Evolutionary conservation across 1,284 basidiomycete genomes (phyloP), one percentile per base, ranked within the genome.

Genomic region (Gymnopus androsaceus): DNA sequence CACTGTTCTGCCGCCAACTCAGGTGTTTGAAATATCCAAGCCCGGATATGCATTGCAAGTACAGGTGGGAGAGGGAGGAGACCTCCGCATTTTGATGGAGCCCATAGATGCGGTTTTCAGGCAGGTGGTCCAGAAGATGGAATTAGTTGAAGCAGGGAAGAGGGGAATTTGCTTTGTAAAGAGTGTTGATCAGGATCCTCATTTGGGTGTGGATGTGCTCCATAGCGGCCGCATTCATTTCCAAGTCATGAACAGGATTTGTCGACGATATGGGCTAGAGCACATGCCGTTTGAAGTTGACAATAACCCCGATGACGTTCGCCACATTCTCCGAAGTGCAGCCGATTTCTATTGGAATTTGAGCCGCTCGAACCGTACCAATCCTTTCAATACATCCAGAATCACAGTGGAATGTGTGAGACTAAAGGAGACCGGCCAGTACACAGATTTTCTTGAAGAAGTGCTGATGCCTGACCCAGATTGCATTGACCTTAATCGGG

Each of bases 331-430:
- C 8, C 41, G 33, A 25, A 48, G 27, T 21, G 57, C 57, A 23
- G 57, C 57, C 23, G 28, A 58, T 37, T 60, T 54, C 31, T 51
- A 55, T 34, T 52, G 48, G 53, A 47, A 58, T 40, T 51, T 57
- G 9, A 36, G 48, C 9, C 37, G 27, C 34, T 44, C 38, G 27
- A 11, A 47, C 49, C 19, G 23, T 21, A 8, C 8, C 30, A 34
- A 40, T 21, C 45, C 40, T 23, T 17, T 31, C 40, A 15, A 14
- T n/a, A n/a, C n/a, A n/a, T n/a, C 27, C 9, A 23, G 54, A 23
- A 45, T 58, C 34, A 41, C 11, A 9, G 9, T 58, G 4, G 53
- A 55, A 30, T 58, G 46, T 37, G 41, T 55, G n/a, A 12, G 50
- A 34, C 54, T 58, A 9, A 33, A 40, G 49, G 36, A 42, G 17